A percentile compares a stretch with the other conserved stretches of the same genome.
Conservation (phyloP, 1,139 yeast species). For the Candida pseudoviswanathii region DNA sequence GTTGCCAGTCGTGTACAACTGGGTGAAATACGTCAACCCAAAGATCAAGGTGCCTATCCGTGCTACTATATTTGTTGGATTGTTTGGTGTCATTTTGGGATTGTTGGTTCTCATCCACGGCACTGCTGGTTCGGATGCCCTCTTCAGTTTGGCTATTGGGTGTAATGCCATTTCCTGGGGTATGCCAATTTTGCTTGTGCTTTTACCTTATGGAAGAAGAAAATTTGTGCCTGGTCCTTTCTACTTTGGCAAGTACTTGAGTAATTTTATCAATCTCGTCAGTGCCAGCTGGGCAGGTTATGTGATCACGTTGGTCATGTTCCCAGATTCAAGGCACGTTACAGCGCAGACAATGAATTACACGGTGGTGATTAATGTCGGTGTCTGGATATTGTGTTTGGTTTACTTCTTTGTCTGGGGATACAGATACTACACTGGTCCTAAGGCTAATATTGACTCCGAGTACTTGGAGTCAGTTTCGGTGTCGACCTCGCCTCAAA, state of each 20-base stretch:
- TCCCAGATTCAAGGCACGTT: conserved; percentile 34
- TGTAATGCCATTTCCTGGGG: conserved; percentile 47
- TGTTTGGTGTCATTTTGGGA: conserved; percentile 52
- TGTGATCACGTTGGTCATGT: conserved; percentile 42
- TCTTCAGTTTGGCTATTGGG: conserved; percentile 52
- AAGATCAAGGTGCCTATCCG: conserved; percentile 59
- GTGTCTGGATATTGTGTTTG: conserved; percentile 34
- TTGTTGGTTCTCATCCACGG: conserved; percentile 57
- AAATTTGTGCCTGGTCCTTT: conserved; percentile 66
- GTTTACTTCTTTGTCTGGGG: conserved; percentile 32
- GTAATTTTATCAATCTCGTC: conserved; percentile 33
- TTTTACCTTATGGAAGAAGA: conserved; percentile 42
- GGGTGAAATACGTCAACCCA: conserved; percentile 55
- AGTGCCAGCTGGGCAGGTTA: conserved; percentile 30
- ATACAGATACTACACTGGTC: conserved; percentile 34
- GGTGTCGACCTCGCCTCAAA: neutral
- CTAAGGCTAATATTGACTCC: conserved; percentile 32
- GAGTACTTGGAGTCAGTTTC: conserved; percentile 8
- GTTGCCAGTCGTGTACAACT: conserved; percentile 42
- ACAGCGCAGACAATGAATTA: conserved; percentile 38
- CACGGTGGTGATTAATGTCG: conserved; percentile 37
- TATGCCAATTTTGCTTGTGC: conserved; percentile 29
- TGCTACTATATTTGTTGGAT: conserved; percentile 59
- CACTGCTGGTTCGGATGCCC: conserved; percentile 56
- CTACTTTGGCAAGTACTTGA: conserved; percentile 53